Evolutionary conservation across 208 protist species (phyloP), one percentile per base, ranked within the genome.

Genomic region (Trypanosoma conorhini): DNA sequence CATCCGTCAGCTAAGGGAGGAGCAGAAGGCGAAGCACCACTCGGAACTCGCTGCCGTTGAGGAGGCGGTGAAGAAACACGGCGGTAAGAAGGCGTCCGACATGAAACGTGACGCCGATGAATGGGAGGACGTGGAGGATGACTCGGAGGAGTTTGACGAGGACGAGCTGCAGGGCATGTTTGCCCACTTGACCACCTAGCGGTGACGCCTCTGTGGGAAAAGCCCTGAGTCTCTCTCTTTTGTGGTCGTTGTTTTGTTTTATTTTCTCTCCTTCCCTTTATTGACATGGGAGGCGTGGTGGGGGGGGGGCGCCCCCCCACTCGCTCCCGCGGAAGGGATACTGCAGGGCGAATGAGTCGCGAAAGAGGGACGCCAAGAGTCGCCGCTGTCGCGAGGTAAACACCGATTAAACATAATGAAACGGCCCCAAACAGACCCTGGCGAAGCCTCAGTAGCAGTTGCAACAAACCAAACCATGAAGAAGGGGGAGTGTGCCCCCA

Each of bases 121-220:
- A 54, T 88, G 81, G 69, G 69, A 67, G 57, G 76, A 80, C 22
- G 48, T 76, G 30, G 66, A 65, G 15, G 77, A 85, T 40, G 81
- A 69, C 17, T 21, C 30, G 12, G 66, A 76, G 5, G 73, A 71
- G 19, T 54, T 80, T 52, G 59, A 76, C 40, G 85, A 87, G 48
- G 80, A 94, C 13, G 80, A 91, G 46, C 77, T 96, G 58, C 76
- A 90, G 51, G 73, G 80, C 48, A 93, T 96, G 86, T 96, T 96
- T 79, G 79, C 89, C 1, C 89, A 96, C 50, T 70, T 96, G 26
- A 87, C 82, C 0, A 79, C 86, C 66, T 96, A 85, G 69, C 28
- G 31, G 19, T 46, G 30, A 21, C 21, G 55, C 59, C 30, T 61
- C 13, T 63, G 21, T 67, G 56, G 2, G 31, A n/a, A n/a, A n/a